Evolutionary conservation across 768 basidiomycete species (phyloP).

Genomic region (Leccinellum rugosiceps): DNA sequence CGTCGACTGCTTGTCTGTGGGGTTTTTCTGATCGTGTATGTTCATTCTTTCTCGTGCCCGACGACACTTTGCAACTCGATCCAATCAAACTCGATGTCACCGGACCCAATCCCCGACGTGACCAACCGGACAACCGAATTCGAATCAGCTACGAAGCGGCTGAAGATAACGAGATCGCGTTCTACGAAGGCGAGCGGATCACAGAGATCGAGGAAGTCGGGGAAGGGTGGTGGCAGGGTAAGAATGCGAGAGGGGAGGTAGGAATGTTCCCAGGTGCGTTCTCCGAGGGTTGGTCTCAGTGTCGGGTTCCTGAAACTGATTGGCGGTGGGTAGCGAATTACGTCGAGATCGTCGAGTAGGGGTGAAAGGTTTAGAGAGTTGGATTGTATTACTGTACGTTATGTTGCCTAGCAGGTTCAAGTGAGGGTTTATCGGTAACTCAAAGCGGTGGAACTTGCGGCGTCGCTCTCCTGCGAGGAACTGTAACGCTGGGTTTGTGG

Average conservation of each 20-base stretch:
- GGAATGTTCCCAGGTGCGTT: conserved; percentile 76
- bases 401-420: too few species aligned
- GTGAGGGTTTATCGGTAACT: too few species aligned
- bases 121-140: conserved; percentile 2
- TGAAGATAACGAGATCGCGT: conserved; percentile 88
- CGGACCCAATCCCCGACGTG: background rate
- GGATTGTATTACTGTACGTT: background rate
- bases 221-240: conserved; percentile 91
- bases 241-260: conserved; percentile 46
- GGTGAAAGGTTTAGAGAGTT: background rate
- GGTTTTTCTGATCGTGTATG: background rate
- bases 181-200: conserved; percentile 81
- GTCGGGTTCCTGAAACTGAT: background rate
- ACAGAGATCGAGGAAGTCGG: conserved; percentile 73
- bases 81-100: background rate
- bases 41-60: background rate
- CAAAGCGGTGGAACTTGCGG: too few species aligned
- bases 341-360: conserved; percentile 13
- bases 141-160: conserved; percentile 73
- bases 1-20: background rate
- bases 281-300: background rate
- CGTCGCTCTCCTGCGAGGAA: too few species aligned
- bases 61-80: background rate
- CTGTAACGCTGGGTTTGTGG: too few species aligned
- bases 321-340: conserved; percentile 15